A percentile compares a stretch with the other conserved stretches of the same genome.
Evolutionary conservation across 768 basidiomycete genomes (phyloP).

Genomic region (Russula virescens): DNA sequence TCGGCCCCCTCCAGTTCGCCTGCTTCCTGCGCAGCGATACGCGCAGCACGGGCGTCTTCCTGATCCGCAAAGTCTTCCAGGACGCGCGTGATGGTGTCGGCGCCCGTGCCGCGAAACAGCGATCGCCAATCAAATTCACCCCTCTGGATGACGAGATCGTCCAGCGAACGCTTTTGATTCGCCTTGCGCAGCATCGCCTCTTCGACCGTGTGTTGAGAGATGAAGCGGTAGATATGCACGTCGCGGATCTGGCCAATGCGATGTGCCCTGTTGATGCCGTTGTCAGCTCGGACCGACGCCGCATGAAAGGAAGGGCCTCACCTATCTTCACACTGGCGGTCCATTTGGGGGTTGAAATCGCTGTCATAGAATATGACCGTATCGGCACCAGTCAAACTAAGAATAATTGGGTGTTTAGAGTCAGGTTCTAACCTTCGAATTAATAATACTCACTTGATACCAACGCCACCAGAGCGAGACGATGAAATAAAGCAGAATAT

Average conservation of each 20-base stretch:
- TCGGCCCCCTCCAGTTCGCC: constrained; percentile 70
- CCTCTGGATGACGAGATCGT: constrained; percentile 86
- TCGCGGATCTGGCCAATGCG: constrained; percentile 97
- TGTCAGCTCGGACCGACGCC: constrained; percentile 8
- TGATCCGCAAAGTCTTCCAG: constrained; percentile 83
- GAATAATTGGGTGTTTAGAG: constrained; percentile 20
- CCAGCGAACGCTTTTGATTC: constrained; percentile 93
- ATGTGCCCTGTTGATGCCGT: constrained; percentile 58
- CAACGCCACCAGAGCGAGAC: constrained; percentile 76
- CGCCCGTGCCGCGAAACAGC: constrained; percentile 59
- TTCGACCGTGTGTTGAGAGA: constrained; percentile 86
- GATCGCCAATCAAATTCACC: constrained; percentile 95
- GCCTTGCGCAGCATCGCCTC: constrained; percentile 95
- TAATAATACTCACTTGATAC: constrained; percentile 71
- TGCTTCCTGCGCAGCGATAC: constrained; percentile 69
- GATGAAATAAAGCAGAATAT: constrained; percentile 88
- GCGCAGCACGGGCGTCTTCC: constrained; percentile 81
- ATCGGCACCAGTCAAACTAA: constrained; percentile 78
- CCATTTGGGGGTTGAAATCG: constrained; percentile 98
- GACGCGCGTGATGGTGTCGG: constrained; percentile 50
- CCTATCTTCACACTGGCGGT: constrained; percentile 93
- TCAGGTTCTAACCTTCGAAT: neutral
- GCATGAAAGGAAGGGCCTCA: constrained; percentile 30
- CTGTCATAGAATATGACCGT: constrained; percentile 98
- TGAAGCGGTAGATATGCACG: constrained; percentile 94